These are phyloP conservation scores for Quambalaria eucalypti DNA, from an alignment of 1,284 basidiomycete species.

Conservation along the genomic window DNA sequence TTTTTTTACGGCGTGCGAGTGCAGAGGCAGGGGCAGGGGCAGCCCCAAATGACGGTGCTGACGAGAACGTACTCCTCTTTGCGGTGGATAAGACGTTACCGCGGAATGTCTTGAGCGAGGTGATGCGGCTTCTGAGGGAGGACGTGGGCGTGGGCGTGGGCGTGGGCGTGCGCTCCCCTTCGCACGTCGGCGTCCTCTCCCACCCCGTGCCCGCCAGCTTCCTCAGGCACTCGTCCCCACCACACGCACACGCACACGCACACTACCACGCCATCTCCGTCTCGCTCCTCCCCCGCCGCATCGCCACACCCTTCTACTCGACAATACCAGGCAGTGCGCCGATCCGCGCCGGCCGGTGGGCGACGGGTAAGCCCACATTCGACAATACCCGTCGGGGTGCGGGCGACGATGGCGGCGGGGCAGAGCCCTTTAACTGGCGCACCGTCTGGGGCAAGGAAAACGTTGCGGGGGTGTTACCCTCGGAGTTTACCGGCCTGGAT, in stretches of 20 bases:
- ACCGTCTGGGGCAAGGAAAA: background rate
- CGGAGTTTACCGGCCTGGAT: background rate
- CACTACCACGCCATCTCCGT: background rate
- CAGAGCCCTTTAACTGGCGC: background rate
- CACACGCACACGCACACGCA: conserved; percentile 5
- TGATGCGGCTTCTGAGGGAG: background rate
- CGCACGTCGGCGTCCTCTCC: background rate
- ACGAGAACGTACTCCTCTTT: background rate
- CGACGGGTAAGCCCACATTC: background rate
- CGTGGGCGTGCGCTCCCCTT: too few relatives aligned
- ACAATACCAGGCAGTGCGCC: background rate
- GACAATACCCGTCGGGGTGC: background rate
- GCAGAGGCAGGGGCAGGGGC: background rate
- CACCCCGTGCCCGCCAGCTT: background rate
- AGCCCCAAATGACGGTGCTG: background rate
- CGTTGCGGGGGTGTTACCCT: background rate
- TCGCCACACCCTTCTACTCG: background rate
- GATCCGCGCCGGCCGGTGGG: background rate
- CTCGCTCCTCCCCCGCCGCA: background rate
- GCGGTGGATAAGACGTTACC: background rate
- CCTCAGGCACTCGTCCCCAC: conserved; percentile 2
- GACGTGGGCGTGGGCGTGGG: too few relatives aligned
- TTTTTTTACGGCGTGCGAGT: background rate
- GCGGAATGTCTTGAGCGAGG: background rate
- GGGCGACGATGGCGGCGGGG: background rate